These are phyloP conservation scores for Purpureocillium lavendulum DNA, from an alignment of 2,329 filamentous ascomycete genomes.

Conservation along the genomic window DNA sequence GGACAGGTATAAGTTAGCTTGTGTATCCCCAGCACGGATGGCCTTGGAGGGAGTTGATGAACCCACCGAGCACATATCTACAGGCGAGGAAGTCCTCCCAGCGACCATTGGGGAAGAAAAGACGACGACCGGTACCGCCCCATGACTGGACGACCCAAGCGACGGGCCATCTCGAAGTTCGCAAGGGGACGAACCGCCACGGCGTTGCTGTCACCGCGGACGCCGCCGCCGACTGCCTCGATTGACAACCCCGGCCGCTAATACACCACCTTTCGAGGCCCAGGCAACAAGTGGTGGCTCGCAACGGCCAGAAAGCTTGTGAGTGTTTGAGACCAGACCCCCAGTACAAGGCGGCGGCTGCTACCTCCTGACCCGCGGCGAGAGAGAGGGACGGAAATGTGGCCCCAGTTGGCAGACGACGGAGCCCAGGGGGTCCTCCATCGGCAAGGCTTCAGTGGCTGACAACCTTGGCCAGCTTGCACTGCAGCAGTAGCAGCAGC, in stretches of 20 bases:
- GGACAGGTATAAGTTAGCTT: constrained; percentile 31
- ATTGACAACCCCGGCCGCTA: background rate
- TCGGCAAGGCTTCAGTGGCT: constrained; percentile 10
- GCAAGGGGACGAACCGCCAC: background rate
- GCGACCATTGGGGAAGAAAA: too few species aligned
- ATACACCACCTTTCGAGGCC: background rate
- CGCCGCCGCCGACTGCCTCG: background rate
- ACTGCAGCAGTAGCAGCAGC: background rate
- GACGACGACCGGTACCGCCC: too few species aligned
- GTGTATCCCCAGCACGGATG: constrained; percentile 15
- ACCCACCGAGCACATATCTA: constrained; percentile 6
- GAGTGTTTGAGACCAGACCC: background rate
- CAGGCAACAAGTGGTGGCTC: background rate
- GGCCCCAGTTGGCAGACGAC: background rate
- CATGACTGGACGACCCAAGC: too few species aligned
- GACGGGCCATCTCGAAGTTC: background rate
- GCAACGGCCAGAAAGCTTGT: background rate
- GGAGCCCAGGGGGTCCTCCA: background rate
- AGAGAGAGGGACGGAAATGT: background rate
- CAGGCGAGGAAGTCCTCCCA: background rate
- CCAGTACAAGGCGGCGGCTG: background rate
- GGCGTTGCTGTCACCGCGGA: too few species aligned
- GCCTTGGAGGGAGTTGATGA: constrained; percentile 6
- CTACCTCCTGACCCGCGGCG: background rate
- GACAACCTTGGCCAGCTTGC: constrained; percentile 9